Percentiles rank a stretch among this genome's conserved stretches.
These are phyloP conservation scores for Tylopilus sp. DNA, from an alignment of 768 basidiomycete genomes.

Conservation along the genomic window DNA sequence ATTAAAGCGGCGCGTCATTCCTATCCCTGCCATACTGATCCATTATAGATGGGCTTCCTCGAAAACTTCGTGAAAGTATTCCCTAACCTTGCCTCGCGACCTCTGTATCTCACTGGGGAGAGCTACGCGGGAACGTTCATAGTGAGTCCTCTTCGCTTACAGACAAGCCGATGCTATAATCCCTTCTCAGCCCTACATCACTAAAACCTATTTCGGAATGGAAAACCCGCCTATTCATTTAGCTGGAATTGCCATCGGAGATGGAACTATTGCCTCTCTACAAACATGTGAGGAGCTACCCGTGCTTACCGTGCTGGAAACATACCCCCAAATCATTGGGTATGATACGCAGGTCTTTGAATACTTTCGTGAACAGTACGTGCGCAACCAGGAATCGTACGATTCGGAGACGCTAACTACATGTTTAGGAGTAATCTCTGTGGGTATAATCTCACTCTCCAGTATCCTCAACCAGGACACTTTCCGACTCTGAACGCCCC, in stretches of 20 bases:
- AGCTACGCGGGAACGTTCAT: constrained; percentile 73
- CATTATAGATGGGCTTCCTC: constrained; percentile 61
- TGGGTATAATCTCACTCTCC: constrained; percentile 60
- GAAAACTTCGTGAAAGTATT: constrained; percentile 71
- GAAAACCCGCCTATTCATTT: constrained; percentile 63
- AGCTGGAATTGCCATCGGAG: constrained; percentile 64
- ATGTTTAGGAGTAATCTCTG: constrained; percentile 53
- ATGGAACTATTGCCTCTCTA: constrained; percentile 52
- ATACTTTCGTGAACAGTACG: constrained; percentile 67
- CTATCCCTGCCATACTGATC: neutral
- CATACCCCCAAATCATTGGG: constrained; percentile 71
- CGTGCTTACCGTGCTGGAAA: constrained; percentile 59
- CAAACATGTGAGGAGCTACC: constrained; percentile 51
- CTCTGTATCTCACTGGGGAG: constrained; percentile 68
- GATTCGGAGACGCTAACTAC: neutral
- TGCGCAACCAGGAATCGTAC: neutral
- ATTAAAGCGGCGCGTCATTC: neutral
- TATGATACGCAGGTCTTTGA: constrained; percentile 66
- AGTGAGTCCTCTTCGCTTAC: constrained; percentile 39
- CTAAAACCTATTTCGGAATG: constrained; percentile 63
- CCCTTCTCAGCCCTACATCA: constrained; percentile 63
- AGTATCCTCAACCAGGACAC: constrained; percentile 58
- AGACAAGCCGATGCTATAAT: neutral
- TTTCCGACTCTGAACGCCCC: constrained; percentile 37
- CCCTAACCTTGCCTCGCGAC: constrained; percentile 60